A percentile compares a stretch with the other conserved stretches of the same genome.
phyloP scores from a whole-genome alignment of 495 filamentous ascomycete species.

The Durotheca rogersii region DNA sequence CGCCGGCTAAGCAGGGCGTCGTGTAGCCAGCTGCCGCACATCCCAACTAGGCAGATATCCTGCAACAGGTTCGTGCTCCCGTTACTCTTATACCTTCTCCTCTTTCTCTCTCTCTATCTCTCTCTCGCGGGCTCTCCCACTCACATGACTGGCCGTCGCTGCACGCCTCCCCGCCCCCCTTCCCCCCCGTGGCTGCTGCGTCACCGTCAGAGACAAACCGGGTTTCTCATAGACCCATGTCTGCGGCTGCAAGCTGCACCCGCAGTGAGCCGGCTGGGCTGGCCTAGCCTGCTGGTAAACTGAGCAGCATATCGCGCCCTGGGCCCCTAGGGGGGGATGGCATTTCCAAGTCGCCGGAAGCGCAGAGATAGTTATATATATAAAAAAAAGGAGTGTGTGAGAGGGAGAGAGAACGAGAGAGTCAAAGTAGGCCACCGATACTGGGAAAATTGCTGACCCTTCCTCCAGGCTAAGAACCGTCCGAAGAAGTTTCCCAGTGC shows the following conservation, averaged over 20 bases:
- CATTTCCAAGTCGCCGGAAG: constrained; percentile 3
- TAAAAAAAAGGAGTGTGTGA: background rate
- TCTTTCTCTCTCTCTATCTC: constrained; percentile 26
- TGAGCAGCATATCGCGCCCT: constrained; percentile 11
- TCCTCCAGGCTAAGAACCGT: constrained; percentile 14
- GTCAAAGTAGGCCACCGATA: constrained; percentile 13
- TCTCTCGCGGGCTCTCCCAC: too few species aligned
- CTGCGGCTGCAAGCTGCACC: constrained; percentile 18
- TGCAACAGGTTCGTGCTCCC: constrained; percentile 46
- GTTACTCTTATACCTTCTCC: constrained; percentile 18
- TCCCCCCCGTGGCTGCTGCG: too few species aligned
- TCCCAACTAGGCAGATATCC: constrained; percentile 22
- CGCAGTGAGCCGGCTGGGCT: constrained; percentile 8
- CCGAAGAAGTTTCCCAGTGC: constrained; percentile 21
- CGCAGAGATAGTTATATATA: too few species aligned
- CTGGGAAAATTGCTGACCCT: constrained; percentile 24
- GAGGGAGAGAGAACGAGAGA: too few species aligned
- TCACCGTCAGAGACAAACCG: constrained; percentile 32
- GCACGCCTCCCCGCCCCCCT: constrained; percentile 31
- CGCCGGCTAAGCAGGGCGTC: constrained; percentile 7
- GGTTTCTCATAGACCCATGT: constrained; percentile 36
- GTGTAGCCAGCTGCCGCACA: constrained; percentile 9
- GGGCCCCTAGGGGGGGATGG: too few species aligned
- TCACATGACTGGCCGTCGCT: constrained; percentile 40
- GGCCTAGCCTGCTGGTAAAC: constrained; percentile 6